These are phyloP conservation scores for Pleurostoma richardsiae DNA, from an alignment of 2,329 filamentous ascomycete genomes.

Conservation along the genomic window DNA sequence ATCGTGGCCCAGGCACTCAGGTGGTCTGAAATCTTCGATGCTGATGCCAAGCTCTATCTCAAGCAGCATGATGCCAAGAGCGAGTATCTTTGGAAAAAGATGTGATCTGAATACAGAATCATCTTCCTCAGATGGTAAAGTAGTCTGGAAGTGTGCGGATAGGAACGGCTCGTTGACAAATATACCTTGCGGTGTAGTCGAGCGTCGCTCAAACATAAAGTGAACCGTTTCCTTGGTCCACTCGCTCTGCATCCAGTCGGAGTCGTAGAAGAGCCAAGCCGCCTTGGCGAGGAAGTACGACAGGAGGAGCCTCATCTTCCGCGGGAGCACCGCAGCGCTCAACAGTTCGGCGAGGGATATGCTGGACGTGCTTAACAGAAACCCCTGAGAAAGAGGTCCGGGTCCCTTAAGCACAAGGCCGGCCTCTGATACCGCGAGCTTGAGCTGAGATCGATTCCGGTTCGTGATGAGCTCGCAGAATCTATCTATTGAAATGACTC, in stretches of 20 bases:
- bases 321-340: not conserved
- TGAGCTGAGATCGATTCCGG: not conserved
- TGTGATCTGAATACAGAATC: constrained; percentile 1
- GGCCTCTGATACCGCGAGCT: not conserved
- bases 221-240: constrained; percentile 8
- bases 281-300: constrained; percentile 6
- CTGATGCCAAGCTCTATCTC: constrained; percentile 9
- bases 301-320: constrained; percentile 3
- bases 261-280: constrained; percentile 9
- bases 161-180: constrained; percentile 7
- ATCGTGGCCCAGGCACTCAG: not conserved
- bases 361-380: not conserved
- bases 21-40: constrained; percentile 5
- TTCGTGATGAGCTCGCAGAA: not conserved
- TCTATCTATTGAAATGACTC: not conserved
- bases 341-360: not conserved
- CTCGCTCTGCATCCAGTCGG: constrained; percentile 3
- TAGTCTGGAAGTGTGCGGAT: not conserved
- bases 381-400: not conserved
- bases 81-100: constrained; percentile 10
- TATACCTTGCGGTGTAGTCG: not conserved
- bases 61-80: constrained; percentile 12
- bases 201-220: constrained; percentile 4
- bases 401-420: not conserved
- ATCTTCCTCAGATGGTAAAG: not conserved